Evolutionary conservation across 768 basidiomycete species (phyloP), one percentile per base, ranked within the genome.

Genomic region (Tulasnella sp.): DNA sequence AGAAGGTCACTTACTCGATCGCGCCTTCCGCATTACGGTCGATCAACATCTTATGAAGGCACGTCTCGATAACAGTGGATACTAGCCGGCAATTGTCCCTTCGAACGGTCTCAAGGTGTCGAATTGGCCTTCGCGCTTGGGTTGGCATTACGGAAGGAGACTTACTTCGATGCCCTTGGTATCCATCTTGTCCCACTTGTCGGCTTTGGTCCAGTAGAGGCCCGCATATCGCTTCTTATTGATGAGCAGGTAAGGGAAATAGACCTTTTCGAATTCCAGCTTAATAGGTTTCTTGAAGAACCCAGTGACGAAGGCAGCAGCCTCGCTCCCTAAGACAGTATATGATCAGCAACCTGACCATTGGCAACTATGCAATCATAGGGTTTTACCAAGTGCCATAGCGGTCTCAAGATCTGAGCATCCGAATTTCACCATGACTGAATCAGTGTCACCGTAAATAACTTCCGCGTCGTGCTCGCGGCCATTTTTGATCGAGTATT

Each of bases 131-230:
- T 44, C 84, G 40, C 8, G 44, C 20, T 2, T 37, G 40, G 8
- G 48, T 12, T 7, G 34, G 18, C 24, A 75, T 14, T 6, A 28
- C 50, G 81, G 78, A 48, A 75, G 28, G 40, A 34, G 16, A 80
- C 90, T 3, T 78, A 96, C 97, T 91, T 99, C 98, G 80, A 99
- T 99, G 84, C 98, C 98, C 87, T 99, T 99, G 1, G 97, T 94
- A 83, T 99, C 98, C 98, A 99, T 99, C 87, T 99, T 99, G 86
- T 99, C 98, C 83, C 94, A 97, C 85, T 96, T 98, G 60, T 98
- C 97, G 18, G 93, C 88, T 82, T 91, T 92, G 1, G 98, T 99
- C 98, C 98, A 99, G 85, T 99, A 99, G 80, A 99, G 87, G 8
- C 98, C 98, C 2, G 98, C 98, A 86, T 99, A 99, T 72, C 98